Evolutionary conservation across 176 grass and related monocot genomes (phyloP).

Genomic region (Panicum miliaceum): DNA sequence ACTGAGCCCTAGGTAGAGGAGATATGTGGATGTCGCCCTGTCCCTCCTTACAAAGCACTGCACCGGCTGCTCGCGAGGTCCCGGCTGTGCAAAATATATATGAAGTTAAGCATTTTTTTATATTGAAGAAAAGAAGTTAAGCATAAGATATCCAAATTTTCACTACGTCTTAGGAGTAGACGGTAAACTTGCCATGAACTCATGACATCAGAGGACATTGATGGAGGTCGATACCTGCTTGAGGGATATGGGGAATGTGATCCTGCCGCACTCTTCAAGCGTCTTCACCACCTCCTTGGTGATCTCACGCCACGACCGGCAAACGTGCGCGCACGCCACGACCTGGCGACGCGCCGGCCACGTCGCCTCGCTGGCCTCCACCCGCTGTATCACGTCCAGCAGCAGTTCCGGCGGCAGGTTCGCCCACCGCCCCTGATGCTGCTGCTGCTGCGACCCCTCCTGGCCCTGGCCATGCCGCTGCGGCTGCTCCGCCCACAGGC

Average conservation of each 20-base stretch:
- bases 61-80: slow-evolving; percentile 73
- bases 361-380: slow-evolving; percentile 78
- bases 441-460: slow-evolving; percentile 54
- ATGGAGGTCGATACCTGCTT: slow-evolving; percentile 67
- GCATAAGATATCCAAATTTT: slow-evolving; percentile 32
- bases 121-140: too few relatives aligned
- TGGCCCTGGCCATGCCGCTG: slow-evolving; percentile 52
- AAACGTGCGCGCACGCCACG: slow-evolving; percentile 83
- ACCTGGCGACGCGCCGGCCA: slow-evolving; percentile 91
- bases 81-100: slow-evolving; percentile 60
- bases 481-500: slow-evolving; percentile 53
- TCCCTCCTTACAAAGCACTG: slow-evolving; percentile 95
- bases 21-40: slow-evolving; percentile 81
- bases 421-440: slow-evolving; percentile 81
- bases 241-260: slow-evolving; percentile 98
- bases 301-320: slow-evolving; percentile 86
- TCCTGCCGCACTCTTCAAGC: slow-evolving; percentile 79
- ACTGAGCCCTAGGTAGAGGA: slow-evolving; percentile 86
- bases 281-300: slow-evolving; percentile 93
- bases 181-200: slow-evolving; percentile 21
- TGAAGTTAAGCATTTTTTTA: slow-evolving; percentile 46
- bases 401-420: slow-evolving; percentile 92
- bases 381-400: slow-evolving; percentile 89
- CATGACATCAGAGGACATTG: neutral
- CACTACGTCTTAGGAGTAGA: neutral